Conservation (phyloP, 1,284 basidiomycete species). For the Sporisorium graminicola region DNA sequence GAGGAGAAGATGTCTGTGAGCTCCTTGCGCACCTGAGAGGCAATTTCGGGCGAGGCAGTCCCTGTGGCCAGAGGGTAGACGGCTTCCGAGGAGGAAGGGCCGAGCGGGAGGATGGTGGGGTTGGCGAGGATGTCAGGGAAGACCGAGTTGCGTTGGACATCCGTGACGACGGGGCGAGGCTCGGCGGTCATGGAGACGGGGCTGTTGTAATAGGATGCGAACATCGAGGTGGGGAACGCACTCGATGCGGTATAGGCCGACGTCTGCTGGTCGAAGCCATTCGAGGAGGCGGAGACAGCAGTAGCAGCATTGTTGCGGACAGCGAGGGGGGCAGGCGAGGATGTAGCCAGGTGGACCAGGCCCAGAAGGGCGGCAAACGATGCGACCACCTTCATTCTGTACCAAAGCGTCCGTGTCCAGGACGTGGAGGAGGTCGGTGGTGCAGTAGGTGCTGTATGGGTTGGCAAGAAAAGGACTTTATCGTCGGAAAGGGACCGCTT, state of each 20-base stretch:
- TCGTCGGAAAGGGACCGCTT: constrained; percentile 16
- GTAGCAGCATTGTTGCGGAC: constrained; percentile 11
- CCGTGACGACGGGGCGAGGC: constrained; percentile 58
- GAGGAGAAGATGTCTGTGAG: constrained; percentile 39
- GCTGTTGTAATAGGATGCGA: constrained; percentile 54
- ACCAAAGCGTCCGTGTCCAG: constrained; percentile 12
- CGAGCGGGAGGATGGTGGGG: constrained; percentile 77
- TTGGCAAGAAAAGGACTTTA: neutral
- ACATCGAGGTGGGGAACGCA: constrained; percentile 67
- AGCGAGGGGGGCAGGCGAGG: constrained; percentile 24
- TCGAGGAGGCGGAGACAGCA: neutral
- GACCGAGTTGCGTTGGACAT: constrained; percentile 49
- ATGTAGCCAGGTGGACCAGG: constrained; percentile 20
- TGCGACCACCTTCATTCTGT: constrained; percentile 41
- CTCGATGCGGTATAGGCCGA: constrained; percentile 59
- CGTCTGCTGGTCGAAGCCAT: constrained; percentile 28
- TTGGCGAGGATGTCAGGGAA: constrained; percentile 74
- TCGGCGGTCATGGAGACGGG: constrained; percentile 52
- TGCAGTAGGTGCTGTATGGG: neutral
- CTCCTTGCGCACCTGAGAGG: constrained; percentile 73
- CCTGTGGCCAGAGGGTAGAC: constrained; percentile 55
- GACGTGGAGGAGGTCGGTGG: neutral
- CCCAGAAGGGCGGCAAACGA: constrained; percentile 25
- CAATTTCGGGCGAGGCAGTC: constrained; percentile 63
- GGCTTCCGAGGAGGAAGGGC: constrained; percentile 69